phyloP scores from a whole-genome alignment of 768 basidiomycete genomes.

The Lentinula edodes region DNA sequence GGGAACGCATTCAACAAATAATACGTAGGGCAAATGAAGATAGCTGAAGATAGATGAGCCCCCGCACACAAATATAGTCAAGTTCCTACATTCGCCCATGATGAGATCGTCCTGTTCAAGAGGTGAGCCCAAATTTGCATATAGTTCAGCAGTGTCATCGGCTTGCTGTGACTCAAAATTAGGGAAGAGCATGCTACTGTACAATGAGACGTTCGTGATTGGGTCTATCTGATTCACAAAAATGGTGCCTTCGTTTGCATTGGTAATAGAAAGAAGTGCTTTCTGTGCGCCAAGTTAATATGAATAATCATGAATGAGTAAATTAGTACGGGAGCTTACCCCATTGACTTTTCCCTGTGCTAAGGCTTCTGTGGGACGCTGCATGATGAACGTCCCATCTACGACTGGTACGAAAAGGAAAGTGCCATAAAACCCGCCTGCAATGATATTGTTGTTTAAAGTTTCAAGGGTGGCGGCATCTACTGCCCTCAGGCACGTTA shows the following conservation, averaged over 20 bases:
- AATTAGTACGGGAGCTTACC: not conserved
- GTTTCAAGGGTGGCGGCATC: slow-evolving; percentile 17
- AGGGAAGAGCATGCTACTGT: slow-evolving; percentile 20
- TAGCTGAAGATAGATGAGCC: slow-evolving; percentile 15
- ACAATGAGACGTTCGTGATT: slow-evolving; percentile 14
- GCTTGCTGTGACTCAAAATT: slow-evolving; percentile 10
- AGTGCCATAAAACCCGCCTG: slow-evolving; percentile 22
- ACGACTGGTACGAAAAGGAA: slow-evolving; percentile 29
- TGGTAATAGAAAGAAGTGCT: slow-evolving; percentile 20
- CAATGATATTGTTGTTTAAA: slow-evolving; percentile 22
- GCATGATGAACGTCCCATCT: slow-evolving; percentile 28
- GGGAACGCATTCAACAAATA: slow-evolving; percentile 23
- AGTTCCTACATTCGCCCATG: slow-evolving; percentile 20
- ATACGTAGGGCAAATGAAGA: slow-evolving; percentile 30
- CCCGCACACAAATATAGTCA: not conserved
- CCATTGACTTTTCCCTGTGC: slow-evolving; percentile 23
- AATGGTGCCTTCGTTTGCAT: slow-evolving; percentile 24
- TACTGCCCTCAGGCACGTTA: slow-evolving; percentile 15
- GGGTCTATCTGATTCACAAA: slow-evolving; percentile 19
- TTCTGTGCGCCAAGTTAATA: slow-evolving; percentile 3
- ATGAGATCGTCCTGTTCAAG: slow-evolving; percentile 17
- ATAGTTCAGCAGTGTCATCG: slow-evolving; percentile 10
- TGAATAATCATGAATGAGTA: no score
- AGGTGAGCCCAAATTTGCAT: slow-evolving; percentile 12
- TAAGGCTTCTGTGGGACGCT: slow-evolving; percentile 25